Conservation (phyloP, 2,329 filamentous ascomycete species). For the Exophiala dermatitidis region DNA sequence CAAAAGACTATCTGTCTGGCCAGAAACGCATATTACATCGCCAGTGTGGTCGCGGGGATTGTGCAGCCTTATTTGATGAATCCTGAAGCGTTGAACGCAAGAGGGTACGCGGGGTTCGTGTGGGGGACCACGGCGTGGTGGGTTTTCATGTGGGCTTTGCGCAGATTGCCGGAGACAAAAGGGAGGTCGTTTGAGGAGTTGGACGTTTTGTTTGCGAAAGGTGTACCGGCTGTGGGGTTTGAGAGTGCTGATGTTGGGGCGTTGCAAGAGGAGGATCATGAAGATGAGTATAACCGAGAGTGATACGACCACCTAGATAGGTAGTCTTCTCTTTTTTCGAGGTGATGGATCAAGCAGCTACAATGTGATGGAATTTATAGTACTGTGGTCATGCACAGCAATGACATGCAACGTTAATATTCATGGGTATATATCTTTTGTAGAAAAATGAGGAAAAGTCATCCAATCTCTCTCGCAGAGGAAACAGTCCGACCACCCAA, state of each 20-base stretch:
- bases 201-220: slow-evolving; percentile 21
- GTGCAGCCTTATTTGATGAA: slow-evolving; percentile 33
- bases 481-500: too few species aligned
- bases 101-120: slow-evolving; percentile 37
- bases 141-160: slow-evolving; percentile 30
- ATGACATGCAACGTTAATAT: too few species aligned
- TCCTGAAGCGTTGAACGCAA: slow-evolving; percentile 34
- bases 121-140: slow-evolving; percentile 32
- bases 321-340: too few species aligned
- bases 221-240: slow-evolving; percentile 17
- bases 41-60: slow-evolving; percentile 40
- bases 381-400: too few species aligned
- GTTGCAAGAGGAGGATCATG: slow-evolving; percentile 7
- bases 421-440: too few species aligned
- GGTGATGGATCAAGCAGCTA: too few species aligned
- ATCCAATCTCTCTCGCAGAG: too few species aligned
- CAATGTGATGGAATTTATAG: too few species aligned
- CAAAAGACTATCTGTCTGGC: slow-evolving; percentile 50
- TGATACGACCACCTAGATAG: too few species aligned
- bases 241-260: slow-evolving; percentile 15
- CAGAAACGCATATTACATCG: slow-evolving; percentile 44
- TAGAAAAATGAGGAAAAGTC: too few species aligned
- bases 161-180: slow-evolving; percentile 31
- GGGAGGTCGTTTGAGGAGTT: slow-evolving; percentile 31
- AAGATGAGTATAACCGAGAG: too few species aligned